Percentiles rank a stretch among this genome's conserved stretches.
Conservation (phyloP, 2,329 filamentous ascomycete species). For the Amphichorda felina region DNA sequence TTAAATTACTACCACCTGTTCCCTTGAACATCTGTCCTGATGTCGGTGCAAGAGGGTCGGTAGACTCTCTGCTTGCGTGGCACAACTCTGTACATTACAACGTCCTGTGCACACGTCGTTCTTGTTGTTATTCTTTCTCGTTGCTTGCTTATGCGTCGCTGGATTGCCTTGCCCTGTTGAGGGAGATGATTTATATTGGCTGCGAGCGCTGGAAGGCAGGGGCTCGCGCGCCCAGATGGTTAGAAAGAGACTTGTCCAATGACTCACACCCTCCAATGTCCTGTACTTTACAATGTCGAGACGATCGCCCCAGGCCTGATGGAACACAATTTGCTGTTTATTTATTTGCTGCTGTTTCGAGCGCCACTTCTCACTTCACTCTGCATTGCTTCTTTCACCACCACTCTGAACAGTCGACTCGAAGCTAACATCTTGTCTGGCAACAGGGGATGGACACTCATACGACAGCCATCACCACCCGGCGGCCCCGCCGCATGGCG, state of each 20-base stretch:
- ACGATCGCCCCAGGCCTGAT: not conserved
- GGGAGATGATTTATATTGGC: not conserved
- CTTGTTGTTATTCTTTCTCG: too few relatives aligned
- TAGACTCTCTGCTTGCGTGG: not conserved
- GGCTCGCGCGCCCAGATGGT: not conserved
- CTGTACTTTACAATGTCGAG: not conserved
- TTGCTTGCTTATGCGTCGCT: too few relatives aligned
- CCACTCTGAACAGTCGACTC: too few relatives aligned
- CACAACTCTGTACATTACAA: constrained; percentile 1
- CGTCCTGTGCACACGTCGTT: too few relatives aligned
- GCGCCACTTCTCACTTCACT: too few relatives aligned
- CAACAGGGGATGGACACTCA: constrained; percentile 11
- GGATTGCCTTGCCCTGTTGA: not conserved
- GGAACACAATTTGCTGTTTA: not conserved
- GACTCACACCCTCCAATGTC: not conserved
- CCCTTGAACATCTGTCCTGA: too few relatives aligned
- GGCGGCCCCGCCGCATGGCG: constrained; percentile 40
- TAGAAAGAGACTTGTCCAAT: not conserved
- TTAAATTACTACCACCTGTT: not conserved
- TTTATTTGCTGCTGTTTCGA: not conserved
- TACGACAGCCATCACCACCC: constrained; percentile 58
- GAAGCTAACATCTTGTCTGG: not conserved
- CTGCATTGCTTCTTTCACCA: too few relatives aligned
- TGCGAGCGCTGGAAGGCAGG: not conserved
- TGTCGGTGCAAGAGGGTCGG: not conserved